Evolutionary conservation across 257 asterid genomes (phyloP).

Genomic region (Rehmannia glutinosa): DNA sequence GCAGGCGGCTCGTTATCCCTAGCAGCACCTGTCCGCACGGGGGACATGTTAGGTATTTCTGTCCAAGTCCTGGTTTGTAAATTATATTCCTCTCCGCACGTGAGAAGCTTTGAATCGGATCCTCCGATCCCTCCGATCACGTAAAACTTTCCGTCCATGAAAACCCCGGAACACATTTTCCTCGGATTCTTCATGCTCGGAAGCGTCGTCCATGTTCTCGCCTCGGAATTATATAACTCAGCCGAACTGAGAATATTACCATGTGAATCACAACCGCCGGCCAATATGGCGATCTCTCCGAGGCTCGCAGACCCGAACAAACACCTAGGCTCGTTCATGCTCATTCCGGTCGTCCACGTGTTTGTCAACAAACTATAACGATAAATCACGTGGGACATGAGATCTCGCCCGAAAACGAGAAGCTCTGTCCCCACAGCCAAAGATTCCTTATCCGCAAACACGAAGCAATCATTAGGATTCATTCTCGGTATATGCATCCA

Average conservation of each 20-base stretch:
- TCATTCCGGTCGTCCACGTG: conserved; percentile 81
- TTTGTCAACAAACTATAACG: conserved; percentile 77
- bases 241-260: conserved; percentile 63
- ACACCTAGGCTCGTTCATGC: conserved; percentile 78
- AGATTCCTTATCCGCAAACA: conserved; percentile 84
- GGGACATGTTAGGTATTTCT: conserved; percentile 68
- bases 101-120: conserved; percentile 35
- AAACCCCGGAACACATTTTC: conserved; percentile 76
- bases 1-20: conserved; percentile 37
- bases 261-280: conserved; percentile 70
- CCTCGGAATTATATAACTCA: conserved; percentile 60
- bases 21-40: conserved; percentile 30
- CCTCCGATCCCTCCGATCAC: conserved; percentile 78
- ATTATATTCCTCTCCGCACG: conserved; percentile 75
- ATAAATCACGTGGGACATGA: conserved; percentile 66
- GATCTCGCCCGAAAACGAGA: conserved; percentile 80
- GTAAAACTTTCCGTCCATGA: conserved; percentile 76
- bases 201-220: conserved; percentile 51
- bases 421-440: conserved; percentile 96
- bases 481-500: conserved; percentile 90
- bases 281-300: conserved; percentile 70
- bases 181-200: conserved; percentile 72
- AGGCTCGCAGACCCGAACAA: conserved; percentile 79
- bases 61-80: conserved; percentile 51
- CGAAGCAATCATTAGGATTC: conserved; percentile 66